Evolutionary conservation across 1,284 basidiomycete genomes (phyloP), one percentile per base, ranked within the genome.

Genomic region (Cutaneotrichosporon spelunceum): DNA sequence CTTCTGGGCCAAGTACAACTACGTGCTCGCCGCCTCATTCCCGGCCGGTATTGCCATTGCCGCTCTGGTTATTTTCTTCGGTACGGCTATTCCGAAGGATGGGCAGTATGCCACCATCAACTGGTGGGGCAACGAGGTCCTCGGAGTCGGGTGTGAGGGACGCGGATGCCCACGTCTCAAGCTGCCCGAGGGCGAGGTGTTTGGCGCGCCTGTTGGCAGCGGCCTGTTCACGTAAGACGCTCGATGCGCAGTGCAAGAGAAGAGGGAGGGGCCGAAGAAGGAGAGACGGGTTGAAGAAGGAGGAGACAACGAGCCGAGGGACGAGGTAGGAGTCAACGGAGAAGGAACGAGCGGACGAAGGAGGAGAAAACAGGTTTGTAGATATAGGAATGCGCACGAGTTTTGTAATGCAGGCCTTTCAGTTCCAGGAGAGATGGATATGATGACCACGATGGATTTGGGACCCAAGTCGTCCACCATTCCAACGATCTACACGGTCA

Each of bases 1-100:
- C 11, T 77, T 75, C 70, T 80, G 78, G 78, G 54, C 66, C 26
- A 63, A 66, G 60, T 80, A 75, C 67, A 74, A 72, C 69, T 80
- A 75, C 63, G 71, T 78, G 39, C 53, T 76, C 39, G 72, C 73
- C 21, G 78, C 76, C 1, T 74, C 73, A 13, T 66, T 77, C 48
- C 73, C 78, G 9, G 70, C 73, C 34, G 79, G 77, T 29, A 76
- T 78, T 53, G 73, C 75, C 21, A 47, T 80, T 45, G 64, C 65
- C 21, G 66, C 68, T 34, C 53, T 77, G 23, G 55, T 75, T 60
- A 75, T 76, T 62, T 77, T 77, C 67, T 76, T 76, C 66, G 54
- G 58, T 30, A 53, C 67, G 21, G 30, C 63, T 30, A 57, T 70
- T 13, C 64, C 65, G 33, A 42, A 42, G 39, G 56, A 64, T 29